Percentiles rank a stretch among this genome's conserved stretches.
These are phyloP conservation scores for thale cress (Arabidopsis thaliana) DNA, from an alignment of 345 rosid genomes.

Conservation along the genomic window DNA sequence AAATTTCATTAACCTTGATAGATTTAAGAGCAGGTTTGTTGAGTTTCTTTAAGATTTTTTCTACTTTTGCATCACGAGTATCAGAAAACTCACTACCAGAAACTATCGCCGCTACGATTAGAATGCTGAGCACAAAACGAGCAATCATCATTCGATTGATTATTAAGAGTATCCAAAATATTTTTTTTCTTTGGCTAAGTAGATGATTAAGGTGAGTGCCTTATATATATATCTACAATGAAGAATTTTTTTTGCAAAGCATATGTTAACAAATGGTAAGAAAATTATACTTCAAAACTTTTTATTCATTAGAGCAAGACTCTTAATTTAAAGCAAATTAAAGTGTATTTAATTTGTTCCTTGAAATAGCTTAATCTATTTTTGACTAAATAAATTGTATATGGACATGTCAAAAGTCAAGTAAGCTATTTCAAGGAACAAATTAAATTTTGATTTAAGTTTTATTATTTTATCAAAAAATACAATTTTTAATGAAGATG, in stretches of 20 bases:
- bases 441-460: too few relatives aligned
- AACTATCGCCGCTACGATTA: neutral
- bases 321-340: neutral
- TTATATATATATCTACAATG: neutral
- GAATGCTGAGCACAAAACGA: neutral
- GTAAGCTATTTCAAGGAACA: too few relatives aligned
- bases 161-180: neutral
- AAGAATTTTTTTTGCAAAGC: neutral
- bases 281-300: neutral
- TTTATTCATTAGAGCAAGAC: neutral
- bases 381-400: too few relatives aligned
- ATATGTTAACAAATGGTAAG: neutral
- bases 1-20: neutral
- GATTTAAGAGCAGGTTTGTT: conserved; percentile 4
- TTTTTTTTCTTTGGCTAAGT: neutral
- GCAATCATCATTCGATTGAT: neutral
- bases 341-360: too few relatives aligned
- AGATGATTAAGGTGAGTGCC: neutral
- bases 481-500: too few relatives aligned
- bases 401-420: too few relatives aligned
- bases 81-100: too few relatives aligned
- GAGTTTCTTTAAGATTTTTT: neutral
- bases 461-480: too few relatives aligned
- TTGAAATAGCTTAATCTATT: neutral
- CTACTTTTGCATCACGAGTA: neutral